These are phyloP conservation scores for Cyclocybe cylindracea DNA, from an alignment of 768 basidiomycete species.

Conservation along the genomic window DNA sequence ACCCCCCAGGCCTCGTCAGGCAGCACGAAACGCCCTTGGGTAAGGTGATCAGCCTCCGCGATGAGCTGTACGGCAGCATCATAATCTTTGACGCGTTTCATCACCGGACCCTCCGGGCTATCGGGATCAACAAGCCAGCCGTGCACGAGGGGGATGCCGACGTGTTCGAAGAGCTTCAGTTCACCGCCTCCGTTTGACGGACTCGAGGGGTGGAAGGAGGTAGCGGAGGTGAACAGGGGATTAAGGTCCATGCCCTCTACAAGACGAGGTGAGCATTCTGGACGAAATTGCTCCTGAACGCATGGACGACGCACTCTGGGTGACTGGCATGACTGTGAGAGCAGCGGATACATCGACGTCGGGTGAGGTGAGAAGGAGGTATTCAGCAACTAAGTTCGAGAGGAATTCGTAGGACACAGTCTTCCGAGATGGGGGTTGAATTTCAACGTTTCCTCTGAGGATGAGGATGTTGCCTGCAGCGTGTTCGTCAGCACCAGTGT, in stretches of 20 bases:
- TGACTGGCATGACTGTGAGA: conserved; percentile 73
- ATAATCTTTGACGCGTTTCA: conserved; percentile 62
- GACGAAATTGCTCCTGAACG: not conserved
- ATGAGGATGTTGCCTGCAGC: conserved; percentile 82
- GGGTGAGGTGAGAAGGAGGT: conserved; percentile 62
- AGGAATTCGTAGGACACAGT: conserved; percentile 86
- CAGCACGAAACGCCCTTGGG: conserved; percentile 59
- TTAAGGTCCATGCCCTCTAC: conserved; percentile 89
- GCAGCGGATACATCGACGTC: conserved; percentile 71
- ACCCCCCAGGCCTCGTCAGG: too few species aligned
- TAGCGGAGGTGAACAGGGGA: conserved; percentile 72
- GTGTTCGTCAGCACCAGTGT: not conserved
- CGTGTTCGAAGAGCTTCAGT: conserved; percentile 82
- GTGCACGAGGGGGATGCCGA: conserved; percentile 79
- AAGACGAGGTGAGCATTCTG: not conserved
- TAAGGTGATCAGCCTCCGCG: conserved; percentile 78
- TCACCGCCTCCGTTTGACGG: conserved; percentile 56
- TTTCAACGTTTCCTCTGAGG: conserved; percentile 77
- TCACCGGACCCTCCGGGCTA: conserved; percentile 55
- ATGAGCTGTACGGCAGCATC: conserved; percentile 74
- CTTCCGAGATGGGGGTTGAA: conserved; percentile 63
- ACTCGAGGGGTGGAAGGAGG: conserved; percentile 66
- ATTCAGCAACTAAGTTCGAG: conserved; percentile 81
- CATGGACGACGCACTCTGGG: conserved; percentile 58
- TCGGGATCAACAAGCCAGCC: conserved; percentile 86